Evolutionary conservation across 1,139 yeast species (phyloP), one percentile per base, ranked within the genome.

Genomic region (Lodderomyces margitis): DNA sequence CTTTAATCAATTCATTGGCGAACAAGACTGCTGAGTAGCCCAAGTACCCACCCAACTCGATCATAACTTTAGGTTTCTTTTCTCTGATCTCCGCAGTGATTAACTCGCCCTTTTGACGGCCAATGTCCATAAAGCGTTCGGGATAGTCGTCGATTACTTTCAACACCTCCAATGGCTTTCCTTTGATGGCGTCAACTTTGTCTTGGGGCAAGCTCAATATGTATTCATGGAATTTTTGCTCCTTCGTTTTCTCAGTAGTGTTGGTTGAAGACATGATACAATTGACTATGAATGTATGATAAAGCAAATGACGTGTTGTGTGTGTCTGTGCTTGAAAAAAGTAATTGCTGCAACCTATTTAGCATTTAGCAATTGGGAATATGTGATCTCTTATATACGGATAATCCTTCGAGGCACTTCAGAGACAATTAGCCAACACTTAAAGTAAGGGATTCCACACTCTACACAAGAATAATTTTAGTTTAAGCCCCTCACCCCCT

Each of bases 1-100:
- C 58, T 30, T 54, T 47, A 6, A 50, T 45, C 46, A 67, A 46
- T 44, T 60, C 58, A 24, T 50, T 54, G 1, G 65, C 64, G 44
- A 69, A 69, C 25, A 62, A 49, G 2, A 74, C 60, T 6, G 76
- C 71, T 0, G 74, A 65, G 46, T 73, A 74, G 0, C 79, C 79
- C 15, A 68, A 55, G 43, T 64, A 71, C 3, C 74, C 61, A 4
- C 79, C 79, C 34, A 74, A 54, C 46, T 75, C 79, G 32, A 68
- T 53, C 55, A 71, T 54, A 3, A 60, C 42, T 28, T 57, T 58
- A 1, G 78, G 76, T 17, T 59, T 50, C 4, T 40, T 35, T 35
- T 55, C 45, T 8, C 43, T 45, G 17, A 72, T 56, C 38, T 58
- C 49, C 3, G 62, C 56, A 12, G 56, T 38, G 4, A 73, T 54